These are phyloP conservation scores for Epithele typhae DNA, from an alignment of 768 basidiomycete genomes.

Conservation along the genomic window DNA sequence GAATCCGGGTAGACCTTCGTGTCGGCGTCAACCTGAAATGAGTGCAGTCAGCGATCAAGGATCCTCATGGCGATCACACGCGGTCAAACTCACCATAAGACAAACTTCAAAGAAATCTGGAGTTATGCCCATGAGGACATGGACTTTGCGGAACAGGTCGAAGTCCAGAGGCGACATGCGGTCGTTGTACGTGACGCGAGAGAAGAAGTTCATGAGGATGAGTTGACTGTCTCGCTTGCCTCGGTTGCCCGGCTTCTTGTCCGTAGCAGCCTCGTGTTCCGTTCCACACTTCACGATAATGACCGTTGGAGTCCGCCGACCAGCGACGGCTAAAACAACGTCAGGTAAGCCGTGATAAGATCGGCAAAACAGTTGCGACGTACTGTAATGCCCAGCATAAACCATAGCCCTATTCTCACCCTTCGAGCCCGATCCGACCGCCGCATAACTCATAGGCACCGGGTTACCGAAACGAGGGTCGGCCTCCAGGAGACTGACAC, in stretches of 20 bases:
- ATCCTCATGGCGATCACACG: not conserved
- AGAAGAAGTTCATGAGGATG: conserved; percentile 99
- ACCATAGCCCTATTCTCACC: conserved; percentile 94
- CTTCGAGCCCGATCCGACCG: conserved; percentile 89
- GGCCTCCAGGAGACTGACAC: conserved; percentile 85
- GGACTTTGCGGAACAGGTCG: conserved; percentile 95
- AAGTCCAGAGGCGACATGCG: conserved; percentile 97
- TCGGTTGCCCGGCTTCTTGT: conserved; percentile 95
- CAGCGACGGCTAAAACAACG: conserved; percentile 57
- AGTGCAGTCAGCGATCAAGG: no score
- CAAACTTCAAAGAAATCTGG: conserved; percentile 98
- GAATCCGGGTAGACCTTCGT: conserved; percentile 94
- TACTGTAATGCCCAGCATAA: conserved; percentile 99
- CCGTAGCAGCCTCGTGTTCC: conserved; percentile 72
- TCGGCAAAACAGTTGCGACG: conserved; percentile 29
- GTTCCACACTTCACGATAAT: conserved; percentile 96
- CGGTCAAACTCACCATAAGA: conserved; percentile 72
- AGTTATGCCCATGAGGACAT: conserved; percentile 96
- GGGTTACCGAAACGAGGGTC: conserved; percentile 97
- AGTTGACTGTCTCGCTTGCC: conserved; percentile 99
- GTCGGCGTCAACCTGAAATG: conserved; percentile 89
- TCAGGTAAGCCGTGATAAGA: not conserved
- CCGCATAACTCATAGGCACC: conserved; percentile 86
- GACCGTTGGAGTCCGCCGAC: conserved; percentile 89
- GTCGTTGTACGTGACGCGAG: conserved; percentile 98